A percentile compares a stretch with the other conserved stretches of the same genome.
These are phyloP conservation scores for Arthonia radiata DNA, from an alignment of 495 filamentous ascomycete genomes.

Conservation along the genomic window DNA sequence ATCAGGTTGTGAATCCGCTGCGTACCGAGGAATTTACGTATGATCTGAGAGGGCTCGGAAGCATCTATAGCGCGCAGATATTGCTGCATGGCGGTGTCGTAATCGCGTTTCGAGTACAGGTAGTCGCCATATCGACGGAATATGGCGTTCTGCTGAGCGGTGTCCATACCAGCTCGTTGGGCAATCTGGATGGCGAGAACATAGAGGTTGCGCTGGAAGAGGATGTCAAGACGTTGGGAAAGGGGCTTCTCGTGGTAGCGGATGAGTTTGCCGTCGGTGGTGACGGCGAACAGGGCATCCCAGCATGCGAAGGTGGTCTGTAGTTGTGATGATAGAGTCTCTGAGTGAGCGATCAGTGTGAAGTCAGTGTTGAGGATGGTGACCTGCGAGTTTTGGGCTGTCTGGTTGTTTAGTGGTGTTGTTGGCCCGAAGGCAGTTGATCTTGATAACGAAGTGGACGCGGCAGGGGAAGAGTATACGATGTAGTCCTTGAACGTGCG, in stretches of 20 bases:
- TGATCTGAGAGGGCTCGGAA: conserved; percentile 83
- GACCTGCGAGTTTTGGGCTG: conserved; percentile 64
- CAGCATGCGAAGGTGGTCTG: conserved; percentile 64
- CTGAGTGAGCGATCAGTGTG: conserved; percentile 74
- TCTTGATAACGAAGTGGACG: conserved; percentile 20
- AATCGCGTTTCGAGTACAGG: conserved; percentile 83
- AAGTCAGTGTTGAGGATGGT: conserved; percentile 74
- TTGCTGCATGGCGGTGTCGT: conserved; percentile 93
- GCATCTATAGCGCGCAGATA: conserved; percentile 91
- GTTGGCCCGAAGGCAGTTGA: conserved; percentile 8
- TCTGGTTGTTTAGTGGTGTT: conserved; percentile 36
- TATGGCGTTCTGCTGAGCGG: conserved; percentile 65
- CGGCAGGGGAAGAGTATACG: conserved; percentile 64
- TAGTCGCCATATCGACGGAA: conserved; percentile 87
- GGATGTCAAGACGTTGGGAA: conserved; percentile 73
- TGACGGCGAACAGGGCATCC: conserved; percentile 74
- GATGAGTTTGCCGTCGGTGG: conserved; percentile 71
- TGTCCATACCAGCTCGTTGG: conserved; percentile 59
- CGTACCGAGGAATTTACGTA: conserved; percentile 84
- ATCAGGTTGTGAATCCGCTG: conserved; percentile 94
- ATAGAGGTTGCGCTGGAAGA: conserved; percentile 85
- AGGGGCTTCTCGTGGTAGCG: conserved; percentile 83
- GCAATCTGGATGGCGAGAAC: conserved; percentile 80
- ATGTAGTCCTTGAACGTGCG: conserved; percentile 67
- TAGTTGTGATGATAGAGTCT: conserved; percentile 54